These are phyloP conservation scores for Mucor sp. DNA, from an alignment of 371 early-diverging fungal species.

Conservation along the genomic window DNA sequence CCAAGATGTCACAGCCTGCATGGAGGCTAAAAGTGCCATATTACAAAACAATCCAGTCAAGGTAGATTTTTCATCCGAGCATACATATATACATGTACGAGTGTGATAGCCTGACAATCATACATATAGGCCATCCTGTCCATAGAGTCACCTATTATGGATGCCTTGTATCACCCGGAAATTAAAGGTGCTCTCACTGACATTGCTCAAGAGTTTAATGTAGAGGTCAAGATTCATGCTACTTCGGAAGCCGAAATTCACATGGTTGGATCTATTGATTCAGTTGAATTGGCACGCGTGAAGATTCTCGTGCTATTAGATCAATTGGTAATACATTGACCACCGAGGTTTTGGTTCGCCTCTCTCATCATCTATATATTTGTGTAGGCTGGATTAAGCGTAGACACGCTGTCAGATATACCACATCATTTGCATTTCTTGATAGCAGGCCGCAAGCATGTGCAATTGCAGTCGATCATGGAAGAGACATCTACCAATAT, in stretches of 20 bases:
- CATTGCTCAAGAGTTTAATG: constrained; percentile 4
- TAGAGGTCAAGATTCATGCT: constrained; percentile 7
- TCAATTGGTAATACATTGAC: constrained; percentile 39
- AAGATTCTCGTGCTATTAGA: constrained; percentile 38
- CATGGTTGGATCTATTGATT: constrained; percentile 30
- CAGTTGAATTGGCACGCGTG: constrained; percentile 32
- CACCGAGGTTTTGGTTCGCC: neutral
- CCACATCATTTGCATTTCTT: constrained; percentile 57
- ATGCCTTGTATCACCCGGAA: constrained; percentile 20
- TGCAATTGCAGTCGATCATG: constrained; percentile 62
- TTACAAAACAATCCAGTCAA: constrained; percentile 7
- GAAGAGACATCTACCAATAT: constrained; percentile 71
- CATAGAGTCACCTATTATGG: constrained; percentile 12
- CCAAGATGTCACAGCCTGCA: neutral
- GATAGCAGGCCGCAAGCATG: constrained; percentile 68
- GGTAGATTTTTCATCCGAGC: constrained; percentile 9
- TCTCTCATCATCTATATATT: neutral
- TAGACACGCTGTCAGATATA: constrained; percentile 22
- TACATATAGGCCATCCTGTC: constrained; percentile 5
- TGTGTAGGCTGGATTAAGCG: constrained; percentile 13
- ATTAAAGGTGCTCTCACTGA: constrained; percentile 12
- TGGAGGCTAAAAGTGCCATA: constrained; percentile 1
- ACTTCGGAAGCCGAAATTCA: constrained; percentile 16
- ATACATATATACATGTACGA: neutral
- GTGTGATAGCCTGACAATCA: neutral